A percentile compares a stretch with the other conserved stretches of the same genome.
Conservation (phyloP, 176 grass and related monocot species). For the Otatea glauca region DNA sequence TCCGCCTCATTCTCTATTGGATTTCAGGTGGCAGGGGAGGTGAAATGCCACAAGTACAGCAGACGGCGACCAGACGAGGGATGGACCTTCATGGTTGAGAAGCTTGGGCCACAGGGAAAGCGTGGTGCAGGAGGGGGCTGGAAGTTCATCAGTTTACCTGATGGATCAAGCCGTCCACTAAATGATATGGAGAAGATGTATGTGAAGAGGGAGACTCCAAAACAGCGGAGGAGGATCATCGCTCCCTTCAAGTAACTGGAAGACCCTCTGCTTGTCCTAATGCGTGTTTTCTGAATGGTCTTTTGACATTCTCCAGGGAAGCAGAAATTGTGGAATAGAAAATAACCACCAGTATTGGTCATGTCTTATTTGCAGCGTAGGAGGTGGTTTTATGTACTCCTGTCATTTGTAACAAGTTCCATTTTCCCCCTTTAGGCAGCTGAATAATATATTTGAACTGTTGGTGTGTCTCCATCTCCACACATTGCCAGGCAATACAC, state of each 20-base stretch:
- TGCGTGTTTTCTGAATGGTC: conserved; percentile 28
- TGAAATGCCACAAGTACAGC: conserved; percentile 94
- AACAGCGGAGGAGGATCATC: conserved; percentile 76
- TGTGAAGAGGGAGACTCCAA: conserved; percentile 91
- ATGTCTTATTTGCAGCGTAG: conserved; percentile 36
- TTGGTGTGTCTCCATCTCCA: conserved; percentile 1
- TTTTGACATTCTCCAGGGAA: conserved; percentile 35
- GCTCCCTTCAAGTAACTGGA: conserved; percentile 68
- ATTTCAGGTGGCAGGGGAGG: conserved; percentile 77
- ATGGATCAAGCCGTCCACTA: conserved; percentile 73
- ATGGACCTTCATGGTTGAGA: conserved; percentile 91
- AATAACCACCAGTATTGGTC: conserved; percentile 5
- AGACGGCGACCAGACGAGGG: conserved; percentile 74
- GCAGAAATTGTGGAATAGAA: conserved; percentile 35
- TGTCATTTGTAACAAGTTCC: conserved; percentile 24
- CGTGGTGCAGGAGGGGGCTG: conserved; percentile 71
- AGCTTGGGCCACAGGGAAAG: conserved; percentile 68
- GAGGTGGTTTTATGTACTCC: conserved; percentile 42
- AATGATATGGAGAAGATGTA: conserved; percentile 97
- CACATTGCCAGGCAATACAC: background rate
- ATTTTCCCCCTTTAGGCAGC: conserved; percentile 38
- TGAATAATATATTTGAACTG: conserved; percentile 48
- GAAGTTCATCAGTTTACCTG: conserved; percentile 91
- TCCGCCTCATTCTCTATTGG: background rate
- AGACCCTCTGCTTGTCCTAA: background rate